These are phyloP conservation scores for Vaucheria bursata DNA, from an alignment of 352 stramenopile species.

Conservation along the genomic window DNA sequence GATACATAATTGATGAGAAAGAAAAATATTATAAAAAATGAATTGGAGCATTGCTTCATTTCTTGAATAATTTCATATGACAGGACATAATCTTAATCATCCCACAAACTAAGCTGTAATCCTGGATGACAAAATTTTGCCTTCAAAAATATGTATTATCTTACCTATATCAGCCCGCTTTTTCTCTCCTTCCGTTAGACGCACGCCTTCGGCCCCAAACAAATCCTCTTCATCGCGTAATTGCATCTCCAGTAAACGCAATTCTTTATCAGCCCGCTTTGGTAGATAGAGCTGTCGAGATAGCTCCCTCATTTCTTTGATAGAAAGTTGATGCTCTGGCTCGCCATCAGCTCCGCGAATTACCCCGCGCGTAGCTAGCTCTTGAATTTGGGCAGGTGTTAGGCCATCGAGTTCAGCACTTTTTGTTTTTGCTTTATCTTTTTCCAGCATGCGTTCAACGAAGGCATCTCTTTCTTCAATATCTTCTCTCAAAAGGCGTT, in stretches of 20 bases:
- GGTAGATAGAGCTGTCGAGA: slow-evolving; percentile 91
- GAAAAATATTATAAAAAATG: too few species aligned
- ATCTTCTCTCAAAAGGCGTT: slow-evolving; percentile 44
- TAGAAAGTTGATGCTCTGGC: slow-evolving; percentile 48
- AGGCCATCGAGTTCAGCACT: slow-evolving; percentile 43
- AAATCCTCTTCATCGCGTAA: slow-evolving; percentile 74
- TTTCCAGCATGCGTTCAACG: slow-evolving; percentile 49
- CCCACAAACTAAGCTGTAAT: too few species aligned
- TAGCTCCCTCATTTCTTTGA: slow-evolving; percentile 69
- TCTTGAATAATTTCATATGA: too few species aligned
- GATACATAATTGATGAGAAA: too few species aligned
- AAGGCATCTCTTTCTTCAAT: slow-evolving; percentile 51
- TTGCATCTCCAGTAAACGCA: slow-evolving; percentile 77
- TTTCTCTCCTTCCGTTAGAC: slow-evolving; percentile 66
- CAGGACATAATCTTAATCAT: too few species aligned
- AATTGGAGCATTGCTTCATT: too few species aligned
- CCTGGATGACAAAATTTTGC: too few species aligned
- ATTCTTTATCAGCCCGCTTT: slow-evolving; percentile 92
- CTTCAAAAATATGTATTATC: too few species aligned
- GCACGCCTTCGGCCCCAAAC: slow-evolving; percentile 51
- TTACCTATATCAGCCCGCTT: slow-evolving; percentile 70
- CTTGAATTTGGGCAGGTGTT: slow-evolving; percentile 59
- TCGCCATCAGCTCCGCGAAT: slow-evolving; percentile 36
- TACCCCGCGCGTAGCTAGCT: slow-evolving; percentile 66
- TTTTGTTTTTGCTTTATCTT: slow-evolving; percentile 52